phyloP scores from a whole-genome alignment of 2,329 filamentous ascomycete genomes.

The Diaporthe eres region DNA sequence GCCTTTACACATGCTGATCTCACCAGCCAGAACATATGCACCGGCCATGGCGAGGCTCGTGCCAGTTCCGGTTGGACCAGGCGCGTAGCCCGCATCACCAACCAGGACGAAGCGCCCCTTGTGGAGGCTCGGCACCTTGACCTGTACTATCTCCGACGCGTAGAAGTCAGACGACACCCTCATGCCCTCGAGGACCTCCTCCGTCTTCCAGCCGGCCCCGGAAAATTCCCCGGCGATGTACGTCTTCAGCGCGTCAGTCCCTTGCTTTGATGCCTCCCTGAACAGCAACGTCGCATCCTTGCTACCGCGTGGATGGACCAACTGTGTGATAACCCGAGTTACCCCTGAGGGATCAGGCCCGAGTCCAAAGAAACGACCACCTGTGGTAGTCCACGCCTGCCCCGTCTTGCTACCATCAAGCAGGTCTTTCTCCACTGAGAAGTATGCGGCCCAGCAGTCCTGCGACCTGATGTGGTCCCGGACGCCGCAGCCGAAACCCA shows the following conservation, averaged over 20 bases:
- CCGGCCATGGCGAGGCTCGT: slow-evolving; percentile 56
- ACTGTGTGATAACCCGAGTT: slow-evolving; percentile 53
- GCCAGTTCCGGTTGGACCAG: slow-evolving; percentile 58
- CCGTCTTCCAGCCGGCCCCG: slow-evolving; percentile 58
- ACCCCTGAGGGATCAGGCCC: slow-evolving; percentile 43
- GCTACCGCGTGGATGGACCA: slow-evolving; percentile 50
- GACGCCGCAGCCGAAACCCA: slow-evolving; percentile 57
- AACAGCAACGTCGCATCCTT: slow-evolving; percentile 51
- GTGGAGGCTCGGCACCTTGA: slow-evolving; percentile 56
- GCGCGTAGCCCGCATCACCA: slow-evolving; percentile 59
- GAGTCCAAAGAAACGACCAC: slow-evolving; percentile 54
- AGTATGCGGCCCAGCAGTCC: slow-evolving; percentile 59
- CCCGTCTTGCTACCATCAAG: slow-evolving; percentile 54
- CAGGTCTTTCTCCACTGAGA: slow-evolving; percentile 55
- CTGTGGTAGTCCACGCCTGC: slow-evolving; percentile 53
- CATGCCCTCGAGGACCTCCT: slow-evolving; percentile 55
- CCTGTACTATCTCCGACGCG: slow-evolving; percentile 53
- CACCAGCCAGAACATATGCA: slow-evolving; percentile 63
- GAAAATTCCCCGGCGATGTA: slow-evolving; percentile 49
- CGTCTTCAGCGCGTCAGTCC: slow-evolving; percentile 52
- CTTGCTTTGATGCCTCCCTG: slow-evolving; percentile 55
- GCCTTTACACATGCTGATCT: slow-evolving; percentile 50
- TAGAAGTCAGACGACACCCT: slow-evolving; percentile 55
- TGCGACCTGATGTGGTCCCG: slow-evolving; percentile 50
- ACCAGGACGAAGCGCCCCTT: slow-evolving; percentile 55